A percentile compares a stretch with the other conserved stretches of the same genome.
These are phyloP conservation scores for Phaeosphaeria sp. DNA, from an alignment of 2,329 filamentous ascomycete genomes.

Conservation along the genomic window DNA sequence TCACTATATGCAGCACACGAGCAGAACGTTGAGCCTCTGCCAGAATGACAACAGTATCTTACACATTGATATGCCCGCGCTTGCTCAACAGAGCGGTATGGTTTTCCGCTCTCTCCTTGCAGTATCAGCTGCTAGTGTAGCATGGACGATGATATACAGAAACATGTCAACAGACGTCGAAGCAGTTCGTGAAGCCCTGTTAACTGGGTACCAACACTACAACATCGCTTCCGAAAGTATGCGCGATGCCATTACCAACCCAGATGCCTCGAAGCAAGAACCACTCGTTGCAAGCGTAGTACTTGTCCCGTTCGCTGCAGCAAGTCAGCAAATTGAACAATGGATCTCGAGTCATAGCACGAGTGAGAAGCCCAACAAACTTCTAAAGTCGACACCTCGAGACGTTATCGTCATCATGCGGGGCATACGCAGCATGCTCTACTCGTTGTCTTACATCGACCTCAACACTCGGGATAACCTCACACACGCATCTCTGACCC, in stretches of 20 bases:
- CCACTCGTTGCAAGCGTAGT: slow-evolving; percentile 19
- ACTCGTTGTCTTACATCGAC: not conserved
- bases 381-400: not conserved
- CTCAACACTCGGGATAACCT: not conserved
- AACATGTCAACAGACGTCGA: slow-evolving; percentile 3
- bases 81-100: slow-evolving; percentile 9
- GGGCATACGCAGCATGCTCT: slow-evolving; percentile 1
- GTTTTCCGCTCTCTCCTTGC: slow-evolving; percentile 16
- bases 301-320: slow-evolving; percentile 1
- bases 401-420: slow-evolving; percentile 4
- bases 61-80: slow-evolving; percentile 8
- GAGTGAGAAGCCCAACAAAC: not conserved
- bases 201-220: slow-evolving; percentile 19
- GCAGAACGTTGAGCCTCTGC: slow-evolving; percentile 7
- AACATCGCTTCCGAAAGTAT: slow-evolving; percentile 20
- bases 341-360: slow-evolving; percentile 1
- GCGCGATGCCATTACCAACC: slow-evolving; percentile 15
- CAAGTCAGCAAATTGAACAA: slow-evolving; percentile 5
- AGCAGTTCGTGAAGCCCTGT: slow-evolving; percentile 8
- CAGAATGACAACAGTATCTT: slow-evolving; percentile 1
- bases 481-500: not conserved
- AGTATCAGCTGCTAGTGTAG: slow-evolving; percentile 12
- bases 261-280: slow-evolving; percentile 10
- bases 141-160: slow-evolving; percentile 17
- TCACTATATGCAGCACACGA: slow-evolving; percentile 15